Evolutionary conservation across 257 asterid genomes (phyloP), one percentile per base, ranked within the genome.

Genomic region (Solanum peruvianum): DNA sequence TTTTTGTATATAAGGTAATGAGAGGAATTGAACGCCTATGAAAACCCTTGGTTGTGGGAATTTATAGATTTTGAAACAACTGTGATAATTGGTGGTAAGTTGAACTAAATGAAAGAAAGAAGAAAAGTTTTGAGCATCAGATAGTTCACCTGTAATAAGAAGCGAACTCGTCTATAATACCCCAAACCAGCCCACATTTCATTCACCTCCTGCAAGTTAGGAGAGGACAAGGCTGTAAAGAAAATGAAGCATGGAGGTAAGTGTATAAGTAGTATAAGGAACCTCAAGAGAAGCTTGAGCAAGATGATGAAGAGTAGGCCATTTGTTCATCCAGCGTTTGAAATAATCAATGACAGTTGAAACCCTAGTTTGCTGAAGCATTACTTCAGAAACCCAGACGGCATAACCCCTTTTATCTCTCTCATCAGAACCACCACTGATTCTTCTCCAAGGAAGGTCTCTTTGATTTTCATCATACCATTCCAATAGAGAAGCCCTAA

Each of bases 111-210:
- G 62, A 52, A 52, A 56, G 35, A n/a, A 42, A 62, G 27, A 39
- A 39, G 39, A 52, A 62, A 31, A 31, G 41, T 72, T 72, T 72
- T 56, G n/a, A 56, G 62, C 62, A 52, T 56, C 80, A 45, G 60
- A 91, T 92, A 62, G 70, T 15, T 86, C 35, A 94, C 98, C 98
- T 95, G 97, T 20, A 97, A 98, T 90, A 95, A 90, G 89, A 93
- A 95, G 73, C 97, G 94, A 62, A 94, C 99, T 42, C 99, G 92
- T 87, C 98, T 90, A 86, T 97, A 97, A 90, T 95, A 95, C 70
- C 99, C 99, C 94, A 97, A 91, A 52, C 99, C 99, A 7, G 99
- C 99, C 99, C 99, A 97, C 96, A 95, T 91, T 90, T 95, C 99
- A 90, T 97, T 97, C 91, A 97, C 99, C 92, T 94, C 99, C 99